Base-by-base conservation (phyloP, 2,329 filamentous ascomycete species). In the Fusarium robinianum region DNA sequence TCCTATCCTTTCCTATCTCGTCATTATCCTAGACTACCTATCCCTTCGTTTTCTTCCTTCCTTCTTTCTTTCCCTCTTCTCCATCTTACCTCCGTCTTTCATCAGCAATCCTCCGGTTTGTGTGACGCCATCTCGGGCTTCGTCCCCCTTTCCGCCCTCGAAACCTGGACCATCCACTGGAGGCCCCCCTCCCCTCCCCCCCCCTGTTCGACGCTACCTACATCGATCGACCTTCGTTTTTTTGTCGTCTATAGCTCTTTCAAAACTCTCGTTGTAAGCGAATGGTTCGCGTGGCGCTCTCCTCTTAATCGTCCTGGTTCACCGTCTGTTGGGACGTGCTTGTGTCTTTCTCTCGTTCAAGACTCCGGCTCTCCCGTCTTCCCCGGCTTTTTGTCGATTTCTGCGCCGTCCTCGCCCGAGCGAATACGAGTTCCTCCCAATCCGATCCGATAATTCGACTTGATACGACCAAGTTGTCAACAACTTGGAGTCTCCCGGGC, bases 111-210 rank as follows among this genome's bases (percentile, higher is more conserved):
- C 38, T 39, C 14, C 44, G 51, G 43, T 43, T 41, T 37, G 39
- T 41, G 43, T 51, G 45, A 50, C 51, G 49, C 49, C 49, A 53
- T 53, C 24, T n/a, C 30, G n/a, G n/a, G n/a, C n/a, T 37, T 37
- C 23, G 48, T 52, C 37, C 37, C 41, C 49, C 39, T n/a, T n/a
- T 32, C 51, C 51, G 51, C 52, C 53, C 53, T 46, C 42, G 42
- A 51, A 47, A 39, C 43, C 34, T 52, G 47, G 22, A 44, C 32
- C 35, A n/a, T 55, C 53, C 32, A 33, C 43, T 53, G 47, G 41
- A 47, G 43, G 51, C 36, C 51, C 39, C 16, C 18, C 25, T 18
- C 22, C 38, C n/a, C n/a, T n/a, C n/a, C n/a, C n/a, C n/a, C n/a
- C n/a, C n/a, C n/a, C n/a, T n/a, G n/a, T n/a, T n/a, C n/a, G n/a